A percentile compares a stretch with the other conserved stretches of the same genome.
These are phyloP conservation scores for Leptomonas seymouri DNA, from an alignment of 208 protist genomes.

Conservation along the genomic window DNA sequence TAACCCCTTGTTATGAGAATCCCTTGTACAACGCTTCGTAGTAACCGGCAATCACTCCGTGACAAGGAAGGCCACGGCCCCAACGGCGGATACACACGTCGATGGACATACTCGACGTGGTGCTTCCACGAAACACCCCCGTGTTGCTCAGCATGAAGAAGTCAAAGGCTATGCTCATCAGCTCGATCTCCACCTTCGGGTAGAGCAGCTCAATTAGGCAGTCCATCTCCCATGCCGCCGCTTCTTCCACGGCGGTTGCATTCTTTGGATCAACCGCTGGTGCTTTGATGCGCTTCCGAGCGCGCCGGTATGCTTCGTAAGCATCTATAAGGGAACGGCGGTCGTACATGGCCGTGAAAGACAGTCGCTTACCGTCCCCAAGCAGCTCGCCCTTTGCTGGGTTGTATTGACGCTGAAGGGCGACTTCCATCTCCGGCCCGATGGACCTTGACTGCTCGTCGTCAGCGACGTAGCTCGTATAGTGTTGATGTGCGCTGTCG, in stretches of 20 bases:
- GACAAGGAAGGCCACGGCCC: slow-evolving; percentile 24
- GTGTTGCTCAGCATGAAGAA: slow-evolving; percentile 34
- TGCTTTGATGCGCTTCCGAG: not conserved
- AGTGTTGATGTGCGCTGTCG: not conserved
- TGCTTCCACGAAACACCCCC: slow-evolving; percentile 25
- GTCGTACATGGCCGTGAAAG: slow-evolving; percentile 23
- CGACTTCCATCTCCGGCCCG: slow-evolving; percentile 7
- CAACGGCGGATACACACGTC: slow-evolving; percentile 30
- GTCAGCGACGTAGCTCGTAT: slow-evolving; percentile 15
- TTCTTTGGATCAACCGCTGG: not conserved
- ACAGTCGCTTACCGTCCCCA: slow-evolving; percentile 1
- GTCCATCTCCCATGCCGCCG: not conserved
- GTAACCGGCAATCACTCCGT: slow-evolving; percentile 22
- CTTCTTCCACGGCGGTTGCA: not conserved
- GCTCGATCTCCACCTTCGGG: slow-evolving; percentile 23
- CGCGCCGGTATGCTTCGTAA: not conserved
- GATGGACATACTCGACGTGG: slow-evolving; percentile 8
- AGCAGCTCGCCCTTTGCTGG: not conserved
- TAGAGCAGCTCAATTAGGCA: slow-evolving; percentile 13
- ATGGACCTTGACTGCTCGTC: slow-evolving; percentile 20
- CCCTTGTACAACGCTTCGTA: slow-evolving; percentile 28
- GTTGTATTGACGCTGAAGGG: slow-evolving; percentile 10
- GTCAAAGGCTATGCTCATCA: slow-evolving; percentile 22
- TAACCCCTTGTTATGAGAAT: slow-evolving; percentile 1
- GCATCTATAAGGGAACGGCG: slow-evolving; percentile 1